Percentiles rank a stretch among this genome's conserved stretches.
phyloP scores from a whole-genome alignment of 176 grass and related monocot genomes.

The Aegilops umbellulata region DNA sequence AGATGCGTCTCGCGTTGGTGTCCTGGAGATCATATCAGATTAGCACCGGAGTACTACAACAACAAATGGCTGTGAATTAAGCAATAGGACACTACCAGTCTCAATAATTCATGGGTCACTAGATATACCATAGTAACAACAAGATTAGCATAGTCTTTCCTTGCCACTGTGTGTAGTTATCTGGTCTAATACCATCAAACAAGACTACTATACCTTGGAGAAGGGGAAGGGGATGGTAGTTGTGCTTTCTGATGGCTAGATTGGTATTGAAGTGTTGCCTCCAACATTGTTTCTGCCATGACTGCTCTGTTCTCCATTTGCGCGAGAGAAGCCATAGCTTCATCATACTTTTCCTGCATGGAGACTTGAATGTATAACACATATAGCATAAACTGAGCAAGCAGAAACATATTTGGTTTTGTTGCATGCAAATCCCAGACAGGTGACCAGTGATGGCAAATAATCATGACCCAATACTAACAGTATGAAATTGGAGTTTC shows the following conservation, averaged over 20 bases:
- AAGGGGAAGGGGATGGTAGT: slow-evolving; percentile 62
- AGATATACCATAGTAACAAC: not conserved
- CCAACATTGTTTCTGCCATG: slow-evolving; percentile 98
- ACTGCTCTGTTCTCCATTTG: slow-evolving; percentile 95
- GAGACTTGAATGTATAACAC: slow-evolving; percentile 33
- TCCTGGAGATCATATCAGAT: slow-evolving; percentile 42
- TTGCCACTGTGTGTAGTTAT: not conserved
- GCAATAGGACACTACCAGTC: not conserved
- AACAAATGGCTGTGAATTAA: not conserved
- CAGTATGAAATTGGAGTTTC: too few species aligned
- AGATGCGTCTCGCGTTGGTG: slow-evolving; percentile 55
- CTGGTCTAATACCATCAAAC: slow-evolving; percentile 14
- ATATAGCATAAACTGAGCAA: slow-evolving; percentile 3
- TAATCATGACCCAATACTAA: slow-evolving; percentile 18
- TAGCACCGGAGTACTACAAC: not conserved
- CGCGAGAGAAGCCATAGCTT: slow-evolving; percentile 58
- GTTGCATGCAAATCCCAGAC: slow-evolving; percentile 6
- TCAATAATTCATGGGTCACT: slow-evolving; percentile 17
- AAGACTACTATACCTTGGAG: slow-evolving; percentile 71
- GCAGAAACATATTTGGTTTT: slow-evolving; percentile 22
- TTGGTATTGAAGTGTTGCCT: slow-evolving; percentile 97
- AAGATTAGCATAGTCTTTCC: slow-evolving; percentile 25
- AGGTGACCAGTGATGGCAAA: not conserved
- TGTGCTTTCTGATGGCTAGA: slow-evolving; percentile 95
- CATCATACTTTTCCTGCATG: slow-evolving; percentile 83